phyloP scores from a whole-genome alignment of 2,329 filamentous ascomycete genomes.

The Epichloe baconii region DNA sequence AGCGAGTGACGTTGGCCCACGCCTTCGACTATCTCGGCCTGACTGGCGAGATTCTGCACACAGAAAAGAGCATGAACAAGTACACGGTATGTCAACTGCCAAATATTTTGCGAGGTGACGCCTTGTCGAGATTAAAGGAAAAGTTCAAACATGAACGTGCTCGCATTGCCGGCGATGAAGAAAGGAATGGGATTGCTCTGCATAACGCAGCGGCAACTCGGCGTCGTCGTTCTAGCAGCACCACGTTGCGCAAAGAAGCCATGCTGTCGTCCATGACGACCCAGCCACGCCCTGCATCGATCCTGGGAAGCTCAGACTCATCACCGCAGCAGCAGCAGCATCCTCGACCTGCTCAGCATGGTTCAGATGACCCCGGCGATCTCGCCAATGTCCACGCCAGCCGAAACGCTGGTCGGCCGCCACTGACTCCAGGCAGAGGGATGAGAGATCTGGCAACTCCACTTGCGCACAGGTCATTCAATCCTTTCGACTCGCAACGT shows the following conservation, averaged over 20 bases:
- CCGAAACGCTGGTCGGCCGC: constrained; percentile 39
- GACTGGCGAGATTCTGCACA: constrained; percentile 81
- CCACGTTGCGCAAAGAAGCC: constrained; percentile 66
- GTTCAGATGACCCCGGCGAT: constrained; percentile 56
- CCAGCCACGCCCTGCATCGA: constrained; percentile 31
- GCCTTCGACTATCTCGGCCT: constrained; percentile 90
- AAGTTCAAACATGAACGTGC: constrained; percentile 83
- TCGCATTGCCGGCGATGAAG: constrained; percentile 65
- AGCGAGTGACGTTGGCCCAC: constrained; percentile 87
- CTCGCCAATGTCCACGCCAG: constrained; percentile 64
- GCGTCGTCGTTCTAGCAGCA: constrained; percentile 59
- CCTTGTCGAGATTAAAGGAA: constrained; percentile 74
- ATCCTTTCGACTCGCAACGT: constrained; percentile 42
- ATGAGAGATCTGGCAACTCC: constrained; percentile 28
- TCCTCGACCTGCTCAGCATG: constrained; percentile 30
- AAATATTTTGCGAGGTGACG: constrained; percentile 74
- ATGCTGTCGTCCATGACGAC: constrained; percentile 51
- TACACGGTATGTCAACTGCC: constrained; percentile 87
- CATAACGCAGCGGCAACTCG: constrained; percentile 63
- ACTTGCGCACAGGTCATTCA: constrained; percentile 36
- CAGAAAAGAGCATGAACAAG: constrained; percentile 85
- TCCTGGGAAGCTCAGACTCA: constrained; percentile 26
- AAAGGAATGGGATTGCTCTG: constrained; percentile 78
- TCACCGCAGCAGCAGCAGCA: constrained; percentile 22
- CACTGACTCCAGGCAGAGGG: constrained; percentile 8